These are phyloP conservation scores for Vicia sativa DNA, from an alignment of 306 rosid genomes.

Conservation along the genomic window DNA sequence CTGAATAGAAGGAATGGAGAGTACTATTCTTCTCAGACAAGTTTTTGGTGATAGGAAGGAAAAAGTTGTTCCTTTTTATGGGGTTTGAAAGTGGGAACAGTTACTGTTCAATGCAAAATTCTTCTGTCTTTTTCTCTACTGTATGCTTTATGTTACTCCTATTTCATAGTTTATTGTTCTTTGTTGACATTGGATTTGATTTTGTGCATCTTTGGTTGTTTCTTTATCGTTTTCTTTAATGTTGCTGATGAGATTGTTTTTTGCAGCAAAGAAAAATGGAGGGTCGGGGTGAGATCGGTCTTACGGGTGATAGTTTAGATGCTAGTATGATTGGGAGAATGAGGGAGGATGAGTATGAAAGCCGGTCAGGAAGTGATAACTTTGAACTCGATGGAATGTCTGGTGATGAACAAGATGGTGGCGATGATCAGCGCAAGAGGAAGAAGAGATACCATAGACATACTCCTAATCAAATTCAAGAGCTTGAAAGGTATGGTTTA, in stretches of 20 bases:
- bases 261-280: constrained; percentile 77
- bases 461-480: constrained; percentile 90
- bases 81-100: constrained; percentile 17
- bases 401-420: constrained; percentile 86
- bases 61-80: constrained; percentile 17
- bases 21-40: constrained; percentile 26
- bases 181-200: constrained; percentile 19
- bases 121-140: constrained; percentile 42
- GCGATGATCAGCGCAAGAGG: constrained; percentile 60
- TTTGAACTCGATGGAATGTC: constrained; percentile 61
- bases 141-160: constrained; percentile 55
- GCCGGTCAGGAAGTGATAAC: constrained; percentile 91
- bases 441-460: constrained; percentile 94
- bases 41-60: constrained; percentile 5
- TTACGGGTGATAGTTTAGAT: constrained; percentile 69
- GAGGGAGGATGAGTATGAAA: constrained; percentile 86
- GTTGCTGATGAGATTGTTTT: constrained; percentile 33
- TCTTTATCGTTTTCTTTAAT: background rate
- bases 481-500: constrained; percentile 72
- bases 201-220: constrained; percentile 19
- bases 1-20: constrained; percentile 27
- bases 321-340: constrained; percentile 59
- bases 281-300: constrained; percentile 63
- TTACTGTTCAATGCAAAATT: constrained; percentile 42
- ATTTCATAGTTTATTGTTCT: background rate